A percentile compares a stretch with the other conserved stretches of the same genome.
Evolutionary conservation across 106 monocot genomes (phyloP).

Genomic region (Dioscorea alata): DNA sequence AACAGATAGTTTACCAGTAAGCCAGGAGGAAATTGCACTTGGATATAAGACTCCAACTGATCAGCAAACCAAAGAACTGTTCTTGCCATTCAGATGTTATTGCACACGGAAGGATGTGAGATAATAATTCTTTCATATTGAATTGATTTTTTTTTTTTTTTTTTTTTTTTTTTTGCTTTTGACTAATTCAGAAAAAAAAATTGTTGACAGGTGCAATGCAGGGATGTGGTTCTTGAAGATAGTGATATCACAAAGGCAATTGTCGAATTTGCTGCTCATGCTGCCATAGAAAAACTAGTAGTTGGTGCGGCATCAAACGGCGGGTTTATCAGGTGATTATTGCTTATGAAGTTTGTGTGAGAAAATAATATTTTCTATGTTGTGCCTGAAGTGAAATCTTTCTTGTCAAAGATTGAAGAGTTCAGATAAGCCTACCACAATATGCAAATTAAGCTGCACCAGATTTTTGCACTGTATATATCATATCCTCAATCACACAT

Average conservation of each 20-base stretch:
- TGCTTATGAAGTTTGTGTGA: no score
- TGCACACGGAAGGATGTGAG: conserved; percentile 52
- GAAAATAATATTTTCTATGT: no score
- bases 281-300: conserved; percentile 37
- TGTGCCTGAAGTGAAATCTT: background rate
- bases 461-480: conserved; percentile 79
- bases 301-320: conserved; percentile 48
- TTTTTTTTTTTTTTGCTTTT: no score
- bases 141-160: no score
- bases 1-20: background rate
- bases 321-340: conserved; percentile 39
- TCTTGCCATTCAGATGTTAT: conserved; percentile 46
- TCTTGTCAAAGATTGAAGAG: conserved; percentile 44
- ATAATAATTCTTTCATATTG: background rate
- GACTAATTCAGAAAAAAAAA: no score
- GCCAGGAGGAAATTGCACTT: background rate
- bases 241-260: conserved; percentile 30
- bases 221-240: conserved; percentile 32
- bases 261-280: conserved; percentile 27
- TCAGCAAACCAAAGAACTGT: conserved; percentile 38
- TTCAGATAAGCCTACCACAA: conserved; percentile 13
- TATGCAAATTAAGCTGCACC: conserved; percentile 59
- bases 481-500: no score
- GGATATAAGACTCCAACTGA: background rate
- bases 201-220: conserved; percentile 14